Conservation (phyloP, 2,329 filamentous ascomycete species). For the Botrytis galanthina region DNA sequence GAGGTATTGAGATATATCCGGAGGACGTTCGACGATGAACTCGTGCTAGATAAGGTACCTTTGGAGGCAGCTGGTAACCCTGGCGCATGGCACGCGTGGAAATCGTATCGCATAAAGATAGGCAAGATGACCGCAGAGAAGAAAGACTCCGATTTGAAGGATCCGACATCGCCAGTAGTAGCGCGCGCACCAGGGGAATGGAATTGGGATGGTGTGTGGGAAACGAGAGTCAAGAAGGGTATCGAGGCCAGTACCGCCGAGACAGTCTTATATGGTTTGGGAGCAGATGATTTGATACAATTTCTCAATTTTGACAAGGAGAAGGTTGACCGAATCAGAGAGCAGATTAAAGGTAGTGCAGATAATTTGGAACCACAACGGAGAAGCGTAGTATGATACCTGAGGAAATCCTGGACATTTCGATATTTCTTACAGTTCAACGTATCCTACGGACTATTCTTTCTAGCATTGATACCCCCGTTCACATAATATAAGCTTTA, state of each 20-base stretch:
- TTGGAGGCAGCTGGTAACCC: constrained; percentile 83
- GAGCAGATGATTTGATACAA: constrained; percentile 69
- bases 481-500: constrained; percentile 10
- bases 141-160: constrained; percentile 3
- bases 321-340: constrained; percentile 57
- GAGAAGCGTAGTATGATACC: constrained; percentile 28
- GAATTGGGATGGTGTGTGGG: constrained; percentile 99
- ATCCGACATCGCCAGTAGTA: constrained; percentile 3
- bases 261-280: constrained; percentile 69
- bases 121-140: constrained; percentile 34
- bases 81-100: constrained; percentile 93
- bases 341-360: constrained; percentile 51
- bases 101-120: constrained; percentile 59
- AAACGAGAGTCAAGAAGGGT: constrained; percentile 78
- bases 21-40: constrained; percentile 75
- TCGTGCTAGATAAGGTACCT: constrained; percentile 74
- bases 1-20: constrained; percentile 78
- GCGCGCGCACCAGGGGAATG: constrained; percentile 71
- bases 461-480: constrained; percentile 19
- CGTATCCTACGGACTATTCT: constrained; percentile 13
- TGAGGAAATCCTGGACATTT: constrained; percentile 33
- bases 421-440: not conserved
- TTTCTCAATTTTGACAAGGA: constrained; percentile 63
- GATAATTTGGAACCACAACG: constrained; percentile 42
- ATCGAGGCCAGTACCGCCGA: constrained; percentile 77